Evolutionary conservation across 306 rosid genomes (phyloP), one percentile per base, ranked within the genome.

Genomic region (Luffa aegyptiaca): DNA sequence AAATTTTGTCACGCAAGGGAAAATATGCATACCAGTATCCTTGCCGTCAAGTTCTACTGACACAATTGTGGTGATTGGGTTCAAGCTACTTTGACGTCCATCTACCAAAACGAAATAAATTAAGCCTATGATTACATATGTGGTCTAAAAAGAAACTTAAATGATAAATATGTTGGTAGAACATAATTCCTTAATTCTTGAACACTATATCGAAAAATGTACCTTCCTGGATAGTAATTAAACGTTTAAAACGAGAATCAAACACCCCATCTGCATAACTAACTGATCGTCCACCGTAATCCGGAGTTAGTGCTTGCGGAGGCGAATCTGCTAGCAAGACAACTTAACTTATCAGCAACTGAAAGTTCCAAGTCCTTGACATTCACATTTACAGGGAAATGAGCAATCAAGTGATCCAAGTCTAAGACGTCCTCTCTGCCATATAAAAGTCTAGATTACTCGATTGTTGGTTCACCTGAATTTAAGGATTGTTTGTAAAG

Each of bases 261-360:
- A 90, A 89, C 70, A 87, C 81, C 56, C 98, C 99, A 80, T 96
- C 98, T 6, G 99, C 97, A 77, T 91, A 93, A 83, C 98, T 87
- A 63, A 91, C 91, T 52, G 80, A 66, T 0, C 92, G 93, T 53
- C 83, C 93, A 52, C 94, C 92, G 53, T 93, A 90, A 86, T 90
- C 93, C 3, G 99, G 96, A 41, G 99, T 93, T 45, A 95, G 82
- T 31, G 98, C 87, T 21, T 62, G 62, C 21, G 94, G 93, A 55
- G 89, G 71, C 76, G 85, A 87, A 90, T 81, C 99, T 93, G 93
- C 78, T 53, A 6, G 48, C 16, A 31, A 61, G 48, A 36, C 44
- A 84, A 31, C 52, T 39, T 78, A 70, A 61, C 39, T 33, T 51
- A 72, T 75, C 64, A 77, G 77, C 78, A 75, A 57, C 35, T 63